Percentiles rank a stretch among this genome's conserved stretches.
Conservation (phyloP, 2,329 filamentous ascomycete species). For the Colletotrichum sp. region DNA sequence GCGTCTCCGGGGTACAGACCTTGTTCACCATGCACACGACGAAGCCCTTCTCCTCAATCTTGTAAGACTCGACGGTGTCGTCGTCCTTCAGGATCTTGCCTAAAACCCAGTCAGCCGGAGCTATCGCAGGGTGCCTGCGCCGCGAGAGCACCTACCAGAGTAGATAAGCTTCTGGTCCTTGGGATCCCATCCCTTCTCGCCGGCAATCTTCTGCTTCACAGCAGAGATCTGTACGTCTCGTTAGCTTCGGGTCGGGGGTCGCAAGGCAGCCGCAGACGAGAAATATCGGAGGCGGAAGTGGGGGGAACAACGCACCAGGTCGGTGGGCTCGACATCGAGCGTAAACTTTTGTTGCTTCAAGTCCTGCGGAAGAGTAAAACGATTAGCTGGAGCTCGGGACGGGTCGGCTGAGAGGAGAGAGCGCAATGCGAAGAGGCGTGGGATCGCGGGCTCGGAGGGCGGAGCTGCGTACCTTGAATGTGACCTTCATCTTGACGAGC, state of each 20-base stretch:
- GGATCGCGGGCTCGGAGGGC: background rate
- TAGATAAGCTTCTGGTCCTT: conserved; percentile 96
- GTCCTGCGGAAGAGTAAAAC: conserved; percentile 63
- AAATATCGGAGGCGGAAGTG: conserved; percentile 23
- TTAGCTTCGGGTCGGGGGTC: conserved; percentile 25
- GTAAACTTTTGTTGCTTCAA: conserved; percentile 98
- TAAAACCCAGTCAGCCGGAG: conserved; percentile 38
- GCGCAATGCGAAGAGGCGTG: background rate
- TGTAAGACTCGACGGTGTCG: conserved; percentile 95
- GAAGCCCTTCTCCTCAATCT: conserved; percentile 99
- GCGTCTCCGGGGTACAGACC: conserved; percentile 54
- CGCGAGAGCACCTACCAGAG: conserved; percentile 71
- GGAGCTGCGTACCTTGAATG: conserved; percentile 60
- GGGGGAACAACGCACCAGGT: conserved; percentile 72
- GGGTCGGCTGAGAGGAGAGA: background rate
- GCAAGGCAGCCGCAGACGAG: conserved; percentile 12
- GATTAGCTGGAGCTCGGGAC: conserved; percentile 9
- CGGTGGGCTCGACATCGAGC: conserved; percentile 91
- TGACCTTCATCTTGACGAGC: conserved; percentile 69
- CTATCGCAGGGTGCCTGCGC: background rate
- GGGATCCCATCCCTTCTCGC: conserved; percentile 93
- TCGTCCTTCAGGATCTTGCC: conserved; percentile 99
- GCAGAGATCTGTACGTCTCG: conserved; percentile 70
- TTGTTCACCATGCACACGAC: conserved; percentile 99
- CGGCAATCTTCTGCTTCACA: conserved; percentile 90